Base-by-base conservation (phyloP, 768 basidiomycete genomes). In the Tulasnella sp. region DNA sequence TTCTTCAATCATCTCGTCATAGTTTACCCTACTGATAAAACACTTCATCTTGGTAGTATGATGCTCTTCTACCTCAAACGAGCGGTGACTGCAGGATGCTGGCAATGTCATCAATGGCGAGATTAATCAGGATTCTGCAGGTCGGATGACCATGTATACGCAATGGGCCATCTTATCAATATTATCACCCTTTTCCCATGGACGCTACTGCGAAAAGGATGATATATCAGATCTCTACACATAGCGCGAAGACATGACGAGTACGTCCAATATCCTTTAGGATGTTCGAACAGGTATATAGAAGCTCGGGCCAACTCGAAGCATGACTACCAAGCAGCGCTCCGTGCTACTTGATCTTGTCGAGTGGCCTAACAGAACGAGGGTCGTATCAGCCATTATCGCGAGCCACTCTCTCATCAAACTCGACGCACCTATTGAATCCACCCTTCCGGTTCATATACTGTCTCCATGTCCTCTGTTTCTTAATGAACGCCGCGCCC, bases 361-460 rank as follows among this genome's bases (percentile, higher is more conserved):
- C 93, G 62, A 97, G 72, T 17, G 93, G 92, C 65, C 92, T 90
- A 70, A 52, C 63, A 64, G 66, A 65, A 41, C 67, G 67, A 29
- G 65, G 64, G 67, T 59, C 69, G 66, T 5, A 38, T 31, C 41
- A 27, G 42, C 53, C 38, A 50, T 22, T 46, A n/a, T 15, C 11
- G 30, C 31, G 30, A 24, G 21, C 19, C 5, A 11, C 30, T 51
- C 45, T n/a, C n/a, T n/a, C n/a, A n/a, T n/a, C n/a, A n/a, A 34
- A 45, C 53, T 30, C 12, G n/a, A 54, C 74, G 49, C 25, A 83
- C 82, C 86, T 81, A 74, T 90, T 87, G 75, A 92, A 87, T 51
- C 88, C 87, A 63, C 90, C 89, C 49, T 65, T 83, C 82, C 92
- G 80, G 70, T 97, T 97, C 94, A 99, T 99, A 71, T 99, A 99